A percentile compares a stretch with the other conserved stretches of the same genome.
Evolutionary conservation across 1,284 basidiomycete genomes (phyloP).

Genomic region (Leccinum griseonigrum): DNA sequence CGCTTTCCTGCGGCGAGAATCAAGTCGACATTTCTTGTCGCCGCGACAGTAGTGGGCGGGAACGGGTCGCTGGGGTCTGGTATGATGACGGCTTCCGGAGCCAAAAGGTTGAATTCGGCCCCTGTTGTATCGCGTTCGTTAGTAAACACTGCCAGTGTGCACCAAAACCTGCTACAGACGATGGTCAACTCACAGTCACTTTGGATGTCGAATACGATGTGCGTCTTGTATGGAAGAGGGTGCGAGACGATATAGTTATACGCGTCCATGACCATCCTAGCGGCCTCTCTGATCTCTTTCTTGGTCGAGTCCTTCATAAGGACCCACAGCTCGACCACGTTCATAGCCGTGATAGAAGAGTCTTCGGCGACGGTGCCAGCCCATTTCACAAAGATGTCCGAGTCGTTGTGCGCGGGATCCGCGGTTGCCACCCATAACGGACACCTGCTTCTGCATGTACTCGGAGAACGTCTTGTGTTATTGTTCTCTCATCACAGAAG

Average conservation of each 20-base stretch:
- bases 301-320: neutral
- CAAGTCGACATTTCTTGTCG: neutral
- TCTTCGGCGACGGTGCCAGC: neutral
- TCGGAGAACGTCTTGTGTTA: neutral
- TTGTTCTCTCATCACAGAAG: neutral
- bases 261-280: neutral
- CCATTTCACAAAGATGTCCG: neutral
- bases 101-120: neutral
- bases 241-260: neutral
- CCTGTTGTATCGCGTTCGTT: neutral
- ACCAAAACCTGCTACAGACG: neutral
- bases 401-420: neutral
- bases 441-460: neutral
- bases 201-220: neutral
- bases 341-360: neutral
- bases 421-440: neutral
- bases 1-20: neutral
- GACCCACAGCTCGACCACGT: neutral
- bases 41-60: neutral
- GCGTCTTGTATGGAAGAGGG: neutral
- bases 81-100: neutral
- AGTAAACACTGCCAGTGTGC: neutral
- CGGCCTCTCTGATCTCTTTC: neutral
- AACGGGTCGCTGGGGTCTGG: neutral
- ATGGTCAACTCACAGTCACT: neutral